Conservation (phyloP, 176 grass and related monocot species). For the Cenchrus fungigraminus region DNA sequence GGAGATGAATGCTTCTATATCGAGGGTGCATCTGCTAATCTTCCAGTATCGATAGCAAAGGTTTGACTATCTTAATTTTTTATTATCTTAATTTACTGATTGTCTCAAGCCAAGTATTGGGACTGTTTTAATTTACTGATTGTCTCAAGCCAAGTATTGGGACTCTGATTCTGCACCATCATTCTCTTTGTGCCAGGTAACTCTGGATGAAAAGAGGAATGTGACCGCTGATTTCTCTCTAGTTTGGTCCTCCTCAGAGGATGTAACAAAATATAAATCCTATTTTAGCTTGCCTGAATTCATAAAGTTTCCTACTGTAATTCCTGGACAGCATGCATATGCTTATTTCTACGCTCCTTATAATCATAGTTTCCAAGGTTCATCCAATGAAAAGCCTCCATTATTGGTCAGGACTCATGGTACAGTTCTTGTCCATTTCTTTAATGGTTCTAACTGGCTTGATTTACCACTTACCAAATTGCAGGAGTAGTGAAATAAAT, state of each 20-base stretch:
- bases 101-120: constrained; percentile 13
- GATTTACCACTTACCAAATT: constrained; percentile 8
- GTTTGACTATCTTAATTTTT: constrained; percentile 29
- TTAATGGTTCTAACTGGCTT: background rate
- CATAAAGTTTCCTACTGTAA: constrained; percentile 75
- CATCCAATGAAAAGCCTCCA: constrained; percentile 79
- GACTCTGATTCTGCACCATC: background rate
- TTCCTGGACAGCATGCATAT: constrained; percentile 71
- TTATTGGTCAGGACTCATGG: constrained; percentile 81
- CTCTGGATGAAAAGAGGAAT: constrained; percentile 56
- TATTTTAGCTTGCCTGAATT: constrained; percentile 89
- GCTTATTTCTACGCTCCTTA: constrained; percentile 87
- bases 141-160: background rate
- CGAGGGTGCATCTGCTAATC: constrained; percentile 78
- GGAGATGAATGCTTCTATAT: constrained; percentile 66
- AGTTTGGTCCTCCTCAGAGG: constrained; percentile 87
- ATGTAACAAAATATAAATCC: constrained; percentile 59
- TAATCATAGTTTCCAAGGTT: constrained; percentile 65
- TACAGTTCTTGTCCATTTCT: constrained; percentile 42
- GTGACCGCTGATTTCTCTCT: constrained; percentile 63
- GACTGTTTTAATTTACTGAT: no score
- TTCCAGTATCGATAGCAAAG: constrained; percentile 84
- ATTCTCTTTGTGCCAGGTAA: constrained; percentile 62
- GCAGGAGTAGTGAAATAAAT: constrained; percentile 4
- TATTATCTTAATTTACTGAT: background rate